Evolutionary conservation across 352 stramenopile genomes (phyloP).

Genomic region (Blastocystis hominis): DNA sequence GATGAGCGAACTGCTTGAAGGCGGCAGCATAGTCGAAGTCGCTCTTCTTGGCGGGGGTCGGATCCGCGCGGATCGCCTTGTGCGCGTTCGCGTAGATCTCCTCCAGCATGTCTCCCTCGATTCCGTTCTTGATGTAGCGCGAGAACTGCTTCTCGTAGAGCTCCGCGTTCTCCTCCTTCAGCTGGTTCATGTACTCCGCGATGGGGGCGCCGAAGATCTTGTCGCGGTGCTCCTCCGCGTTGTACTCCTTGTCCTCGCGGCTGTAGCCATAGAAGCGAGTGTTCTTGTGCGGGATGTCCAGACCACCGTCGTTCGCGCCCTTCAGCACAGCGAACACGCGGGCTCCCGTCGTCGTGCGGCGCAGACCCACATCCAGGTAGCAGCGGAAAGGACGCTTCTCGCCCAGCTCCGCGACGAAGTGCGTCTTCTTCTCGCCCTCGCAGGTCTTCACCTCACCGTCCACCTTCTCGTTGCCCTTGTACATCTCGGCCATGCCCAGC

Average conservation of each 20-base stretch:
- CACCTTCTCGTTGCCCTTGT: constrained; percentile 69
- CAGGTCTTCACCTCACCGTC: constrained; percentile 86
- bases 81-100: too few species aligned
- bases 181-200: constrained; percentile 97
- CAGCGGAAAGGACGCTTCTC: constrained; percentile 95
- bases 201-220: constrained; percentile 94
- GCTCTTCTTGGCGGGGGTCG: constrained; percentile 80
- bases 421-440: constrained; percentile 82
- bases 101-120: constrained; percentile 32
- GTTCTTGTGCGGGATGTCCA: constrained; percentile 94
- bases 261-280: constrained; percentile 99
- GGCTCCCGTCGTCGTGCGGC: constrained; percentile 89
- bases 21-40: constrained; percentile 58
- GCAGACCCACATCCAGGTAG: constrained; percentile 92
- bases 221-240: constrained; percentile 89
- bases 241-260: constrained; percentile 92
- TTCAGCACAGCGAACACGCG: constrained; percentile 97
- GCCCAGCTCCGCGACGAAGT: constrained; percentile 93
- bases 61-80: constrained; percentile 90
- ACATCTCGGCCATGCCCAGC: constrained; percentile 86
- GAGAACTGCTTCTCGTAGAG: constrained; percentile 89
- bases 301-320: constrained; percentile 89
- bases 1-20: constrained; percentile 31
- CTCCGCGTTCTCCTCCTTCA: too few species aligned
- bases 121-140: constrained; percentile 72